Base-by-base conservation (phyloP, 495 filamentous ascomycete genomes). In the Aspergillus diversus region DNA sequence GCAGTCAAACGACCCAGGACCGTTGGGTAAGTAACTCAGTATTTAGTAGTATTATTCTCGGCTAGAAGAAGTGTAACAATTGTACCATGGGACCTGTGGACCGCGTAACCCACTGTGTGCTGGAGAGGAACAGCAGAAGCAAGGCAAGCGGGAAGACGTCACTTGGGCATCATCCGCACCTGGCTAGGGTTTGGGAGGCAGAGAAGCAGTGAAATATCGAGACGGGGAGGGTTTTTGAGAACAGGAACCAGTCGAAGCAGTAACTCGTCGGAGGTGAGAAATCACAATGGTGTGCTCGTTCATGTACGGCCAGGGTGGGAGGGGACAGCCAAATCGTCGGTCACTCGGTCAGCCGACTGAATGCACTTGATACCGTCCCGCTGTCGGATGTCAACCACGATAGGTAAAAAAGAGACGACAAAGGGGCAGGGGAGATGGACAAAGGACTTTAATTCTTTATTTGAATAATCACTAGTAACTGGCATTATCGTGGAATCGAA, bases 31-130 rank as follows among this genome's bases (percentile, higher is more conserved):
- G 21, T 42, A 57, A 34, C 33, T 37, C 39, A 31, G 31, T n/a
- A 46, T 53, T 27, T n/a, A 33, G 51, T 52, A 52, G 55, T 55
- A 53, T 59, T 31, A 47, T 31, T 63, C 35, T 67, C 57, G 61
- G 67, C 61, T 56, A 59, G 50, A 60, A 49, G 51, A 43, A 43
- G 34, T 53, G 64, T 66, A 43, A 64, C 55, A 42, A 64, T 60
- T 60, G 67, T 65, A 70, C 68, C 68, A 70, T 70, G 67, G 68
- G 63, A 60, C 64, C 32, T 42, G 27, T 48, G 6, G 66, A 59
- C 68, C 68, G 65, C 64, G 68, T 67, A 67, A 61, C 35, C 32
- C 12, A n/a, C 12, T 16, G 47, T 33, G 48, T 31, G 54, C 49
- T 59, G 51, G 56, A 33, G 32, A 17, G 27, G 61, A 27, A 33